Base-by-base conservation (phyloP, 2,329 filamentous ascomycete species). In the Aspergillus intermedius region DNA sequence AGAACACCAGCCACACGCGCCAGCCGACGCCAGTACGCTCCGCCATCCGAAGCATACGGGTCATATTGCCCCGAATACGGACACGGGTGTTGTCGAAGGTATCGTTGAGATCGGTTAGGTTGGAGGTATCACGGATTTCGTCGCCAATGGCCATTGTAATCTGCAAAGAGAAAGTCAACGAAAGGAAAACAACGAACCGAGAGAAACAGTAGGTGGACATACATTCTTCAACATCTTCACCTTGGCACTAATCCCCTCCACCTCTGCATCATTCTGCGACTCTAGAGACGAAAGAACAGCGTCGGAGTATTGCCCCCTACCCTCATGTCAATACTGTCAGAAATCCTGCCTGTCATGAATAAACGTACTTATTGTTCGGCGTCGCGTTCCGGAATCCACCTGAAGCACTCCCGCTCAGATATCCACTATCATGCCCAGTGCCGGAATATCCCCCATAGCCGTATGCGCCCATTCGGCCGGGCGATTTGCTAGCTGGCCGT, bases 11-110 rank as follows among this genome's bases (percentile, higher is more conserved):
- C 93, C 93, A 98, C 49, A 91, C 87, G 71, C 82, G 91, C 93
- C 93, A 98, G 62, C 90, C 86, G 8, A 98, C 85, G n/a, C 93
- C 93, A 2, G 91, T 95, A 61, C 83, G 79, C 73, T 97, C 82
- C 4, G 93, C 93, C 93, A 98, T 98, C 47, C 91, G 67, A 56
- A 97, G 73, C 93, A 98, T 98, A 50, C 91, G 79, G 66, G 89
- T 95, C 93, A 98, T 97, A 15, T 94, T 97, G 47, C 91, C 90
- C 41, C 84, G 81, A 53, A 98, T 75, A 54, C 87, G 81, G 46
- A 90, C 73, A 30, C 91, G 77, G 46, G 91, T 94, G 60, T 81
- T 83, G 66, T 97, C 91, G 65, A 97, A 98, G 4, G 83, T 81
- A 63, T 95, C 88, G 69, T 97, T 97, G 85, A 98, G 95, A 60